phyloP scores from a whole-genome alignment of 1,284 basidiomycete genomes.

The Leccinum ponderosum region DNA sequence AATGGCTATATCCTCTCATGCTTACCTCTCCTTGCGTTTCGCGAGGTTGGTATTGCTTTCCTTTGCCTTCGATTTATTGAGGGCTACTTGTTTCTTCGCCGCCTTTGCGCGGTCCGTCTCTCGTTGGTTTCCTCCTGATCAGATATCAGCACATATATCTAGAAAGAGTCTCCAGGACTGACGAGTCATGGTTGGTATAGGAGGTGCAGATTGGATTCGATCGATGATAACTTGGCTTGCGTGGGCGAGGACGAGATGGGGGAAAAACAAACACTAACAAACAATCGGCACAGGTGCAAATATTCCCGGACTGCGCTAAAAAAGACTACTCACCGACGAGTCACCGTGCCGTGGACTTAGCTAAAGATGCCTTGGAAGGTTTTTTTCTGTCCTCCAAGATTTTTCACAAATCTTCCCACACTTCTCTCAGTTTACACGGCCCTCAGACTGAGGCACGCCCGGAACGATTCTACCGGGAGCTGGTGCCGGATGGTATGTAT shows the following conservation, averaged over 20 bases:
- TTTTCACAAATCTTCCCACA: slow-evolving; percentile 18
- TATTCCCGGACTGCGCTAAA: slow-evolving; percentile 5
- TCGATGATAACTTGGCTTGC: slow-evolving; percentile 1
- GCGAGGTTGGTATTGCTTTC: slow-evolving; percentile 61
- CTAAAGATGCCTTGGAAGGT: slow-evolving; percentile 2
- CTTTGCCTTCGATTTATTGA: slow-evolving; percentile 59
- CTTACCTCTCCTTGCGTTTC: slow-evolving; percentile 75
- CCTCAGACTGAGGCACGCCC: not conserved
- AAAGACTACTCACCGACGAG: not conserved
- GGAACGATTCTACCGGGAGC: slow-evolving; percentile 16
- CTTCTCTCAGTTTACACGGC: slow-evolving; percentile 10
- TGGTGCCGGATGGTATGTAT: not conserved
- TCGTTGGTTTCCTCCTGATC: slow-evolving; percentile 76
- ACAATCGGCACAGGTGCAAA: slow-evolving; percentile 10
- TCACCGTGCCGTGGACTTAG: slow-evolving; percentile 9
- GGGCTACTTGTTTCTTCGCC: slow-evolving; percentile 63
- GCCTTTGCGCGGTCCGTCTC: slow-evolving; percentile 71
- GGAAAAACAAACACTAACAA: slow-evolving; percentile 27
- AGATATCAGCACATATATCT: slow-evolving; percentile 11
- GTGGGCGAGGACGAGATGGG: not conserved
- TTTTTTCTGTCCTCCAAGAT: slow-evolving; percentile 9
- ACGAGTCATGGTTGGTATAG: slow-evolving; percentile 47
- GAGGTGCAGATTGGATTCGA: slow-evolving; percentile 7
- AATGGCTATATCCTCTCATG: slow-evolving; percentile 25
- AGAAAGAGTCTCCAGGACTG: slow-evolving; percentile 27